Base-by-base conservation (phyloP, 1,284 basidiomycete genomes). In the Malassezia japonica region DNA sequence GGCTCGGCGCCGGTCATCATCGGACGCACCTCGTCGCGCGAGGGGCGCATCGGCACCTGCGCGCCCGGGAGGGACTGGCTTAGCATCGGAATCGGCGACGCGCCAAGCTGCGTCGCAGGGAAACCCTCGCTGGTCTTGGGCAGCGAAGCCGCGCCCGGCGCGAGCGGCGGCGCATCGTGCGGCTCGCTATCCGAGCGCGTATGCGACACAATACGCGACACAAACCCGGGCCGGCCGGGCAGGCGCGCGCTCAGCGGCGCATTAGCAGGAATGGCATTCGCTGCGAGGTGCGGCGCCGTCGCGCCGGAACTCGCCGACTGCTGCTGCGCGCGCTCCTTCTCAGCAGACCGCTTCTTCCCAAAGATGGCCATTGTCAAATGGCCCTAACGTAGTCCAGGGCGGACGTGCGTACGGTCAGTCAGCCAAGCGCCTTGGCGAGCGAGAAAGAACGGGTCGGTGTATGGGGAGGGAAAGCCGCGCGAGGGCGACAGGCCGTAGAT, bases 281-380 rank as follows among this genome's bases (percentile, higher is more conserved):
- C 16, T 6, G 7, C 33, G 10, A 34, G 6, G 16, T 15, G 33
- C 33, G 33, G 6, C 6, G 16, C 46, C 12, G 37, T 10, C 29
- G 38, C 28, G 31, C n/a, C 38, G 28, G 8, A n/a, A 15, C n/a
- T n/a, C 18, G 28, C 16, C 29, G 5, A 23, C 10, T 3, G 38
- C 29, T 43, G 46, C 36, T 50, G 43, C 10, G 33, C 16, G 25
- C 48, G 48, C 3, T 54, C 51, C 25, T 46, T 46, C n/a, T 54
- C 51, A 10, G 12, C 20, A 9, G 46, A 37, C 24, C 51, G 46
- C 29, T 54, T 54, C 39, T 54, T 54, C n/a, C 51, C 51, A 48
- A 54, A 54, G 27, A 54, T 54, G 21, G 39, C 51, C 51, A 54
- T 54, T 12, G 15, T 31, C 18, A 31, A 20, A 8, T 10, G 8